Percentiles rank a stretch among this genome's conserved stretches.
Evolutionary conservation across 2,329 filamentous ascomycete genomes (phyloP).

Genomic region (Pseudogymnoascus verrucosus): DNA sequence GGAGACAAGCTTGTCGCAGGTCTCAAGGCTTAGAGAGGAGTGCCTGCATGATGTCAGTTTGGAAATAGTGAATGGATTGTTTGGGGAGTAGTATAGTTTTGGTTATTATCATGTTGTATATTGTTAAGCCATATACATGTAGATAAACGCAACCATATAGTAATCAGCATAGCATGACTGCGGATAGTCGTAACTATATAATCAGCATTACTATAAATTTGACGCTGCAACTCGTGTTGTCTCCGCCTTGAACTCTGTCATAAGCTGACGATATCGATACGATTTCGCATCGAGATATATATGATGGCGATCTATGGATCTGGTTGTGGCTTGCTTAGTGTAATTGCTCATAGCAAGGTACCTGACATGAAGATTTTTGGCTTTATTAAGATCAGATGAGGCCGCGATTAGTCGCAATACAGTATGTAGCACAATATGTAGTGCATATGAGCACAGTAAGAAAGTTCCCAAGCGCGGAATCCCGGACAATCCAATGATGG

Average conservation of each 20-base stretch:
- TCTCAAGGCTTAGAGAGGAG: background rate
- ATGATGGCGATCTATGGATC: background rate
- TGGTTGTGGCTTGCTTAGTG: background rate
- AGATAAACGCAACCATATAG: background rate
- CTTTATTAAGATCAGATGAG: background rate
- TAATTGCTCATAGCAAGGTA: background rate
- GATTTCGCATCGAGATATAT: background rate
- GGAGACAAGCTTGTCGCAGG: conserved; percentile 8
- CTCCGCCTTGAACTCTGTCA: background rate
- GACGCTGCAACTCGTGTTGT: background rate
- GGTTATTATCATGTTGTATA: background rate
- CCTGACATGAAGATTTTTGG: background rate
- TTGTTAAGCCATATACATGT: background rate
- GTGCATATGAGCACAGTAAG: background rate
- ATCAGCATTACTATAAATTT: background rate
- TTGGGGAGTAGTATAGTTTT: background rate
- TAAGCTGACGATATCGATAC: background rate
- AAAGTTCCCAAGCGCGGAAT: background rate
- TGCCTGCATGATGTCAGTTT: background rate
- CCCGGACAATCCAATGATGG: background rate
- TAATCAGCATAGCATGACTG: background rate
- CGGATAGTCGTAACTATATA: background rate
- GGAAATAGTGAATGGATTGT: background rate
- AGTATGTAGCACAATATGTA: background rate
- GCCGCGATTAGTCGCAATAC: background rate